These are phyloP conservation scores for Lentithecium fluviatile DNA, from an alignment of 495 filamentous ascomycete species.

Conservation along the genomic window DNA sequence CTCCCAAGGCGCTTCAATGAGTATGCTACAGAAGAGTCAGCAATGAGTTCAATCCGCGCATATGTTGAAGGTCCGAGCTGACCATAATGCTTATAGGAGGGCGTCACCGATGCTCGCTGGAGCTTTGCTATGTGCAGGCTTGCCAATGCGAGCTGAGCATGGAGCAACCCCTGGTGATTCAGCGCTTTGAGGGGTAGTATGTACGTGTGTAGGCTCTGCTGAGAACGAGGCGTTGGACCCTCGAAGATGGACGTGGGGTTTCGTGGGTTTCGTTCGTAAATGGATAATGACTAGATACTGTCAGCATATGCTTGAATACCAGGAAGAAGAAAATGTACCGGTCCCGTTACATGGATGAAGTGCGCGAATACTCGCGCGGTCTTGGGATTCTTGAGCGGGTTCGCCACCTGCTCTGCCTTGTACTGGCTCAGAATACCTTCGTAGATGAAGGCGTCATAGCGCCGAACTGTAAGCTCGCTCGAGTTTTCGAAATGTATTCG, in stretches of 20 bases:
- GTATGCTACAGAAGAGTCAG: conserved; percentile 52
- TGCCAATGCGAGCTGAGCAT: conserved; percentile 85
- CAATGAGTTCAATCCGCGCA: no score
- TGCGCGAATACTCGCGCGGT: conserved; percentile 88
- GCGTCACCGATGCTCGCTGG: conserved; percentile 66
- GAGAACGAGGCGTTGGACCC: conserved; percentile 60
- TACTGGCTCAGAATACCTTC: conserved; percentile 78
- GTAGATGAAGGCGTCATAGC: conserved; percentile 65
- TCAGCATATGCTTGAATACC: no score
- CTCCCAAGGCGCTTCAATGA: conserved; percentile 73
- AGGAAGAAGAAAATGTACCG: conserved; percentile 35
- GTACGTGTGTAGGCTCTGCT: conserved; percentile 84
- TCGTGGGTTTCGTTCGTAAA: conserved; percentile 80
- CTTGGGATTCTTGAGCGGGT: conserved; percentile 76
- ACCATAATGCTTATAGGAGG: conserved; percentile 82
- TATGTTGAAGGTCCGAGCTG: no score
- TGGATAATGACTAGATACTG: conserved; percentile 58
- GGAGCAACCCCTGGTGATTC: conserved; percentile 78
- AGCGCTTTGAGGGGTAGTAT: conserved; percentile 82
- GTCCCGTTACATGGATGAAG: conserved; percentile 87
- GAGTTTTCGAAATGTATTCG: conserved; percentile 50
- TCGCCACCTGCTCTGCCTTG: conserved; percentile 67
- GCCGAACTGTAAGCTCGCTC: conserved; percentile 53
- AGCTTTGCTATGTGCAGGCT: conserved; percentile 87
- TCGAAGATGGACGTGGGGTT: conserved; percentile 75